Base-by-base conservation (phyloP, 1,284 basidiomycete species). In the Tilletia indica region DNA sequence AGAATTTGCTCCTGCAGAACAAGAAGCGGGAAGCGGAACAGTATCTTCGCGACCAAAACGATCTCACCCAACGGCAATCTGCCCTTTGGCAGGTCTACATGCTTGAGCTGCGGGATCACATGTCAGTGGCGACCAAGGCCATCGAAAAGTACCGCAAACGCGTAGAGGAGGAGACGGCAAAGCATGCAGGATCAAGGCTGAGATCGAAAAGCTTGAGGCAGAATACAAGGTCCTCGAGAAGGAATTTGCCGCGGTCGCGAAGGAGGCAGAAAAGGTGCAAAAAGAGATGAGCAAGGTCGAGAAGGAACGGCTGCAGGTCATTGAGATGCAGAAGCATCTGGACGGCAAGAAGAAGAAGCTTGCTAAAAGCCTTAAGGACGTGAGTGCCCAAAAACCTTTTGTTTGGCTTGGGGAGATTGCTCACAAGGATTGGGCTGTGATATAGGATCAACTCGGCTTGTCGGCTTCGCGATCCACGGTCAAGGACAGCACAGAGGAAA, bases 281-380 rank as follows among this genome's bases (percentile, higher is more conserved):
- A 93, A 94, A 83, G 93, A 96, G 74, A 88, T 95, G 4, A 90
- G 90, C 45, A 87, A 88, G 36, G 89, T 90, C 71, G 94, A 94
- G 84, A 95, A 94, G 85, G 89, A 91, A 72, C 91, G 93, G 76
- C 92, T 98, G 11, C 89, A 91, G 68, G 87, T 96, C 2, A 89
- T 91, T 73, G 95, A 98, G 84, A 92, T 92, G 80, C 89, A 89
- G 77, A 99, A 98, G 85, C 93, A 97, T 78, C 88, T 92, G 6
- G 89, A 88, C 21, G 86, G 87, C 73, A 95, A 95, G 85, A 88
- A 89, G 61, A 97, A 97, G 88, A 99, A 98, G 85, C 85, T 95
- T 68, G 92, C 90, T 84, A 98, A 97, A 86, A 87, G 89, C 0
- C 85, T 97, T 56, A 86, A 89, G 63, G 93, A 96, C 21, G 92